These are phyloP conservation scores for Trichosporon coremiiforme DNA, from an alignment of 1,284 basidiomycete genomes.

Conservation along the genomic window DNA sequence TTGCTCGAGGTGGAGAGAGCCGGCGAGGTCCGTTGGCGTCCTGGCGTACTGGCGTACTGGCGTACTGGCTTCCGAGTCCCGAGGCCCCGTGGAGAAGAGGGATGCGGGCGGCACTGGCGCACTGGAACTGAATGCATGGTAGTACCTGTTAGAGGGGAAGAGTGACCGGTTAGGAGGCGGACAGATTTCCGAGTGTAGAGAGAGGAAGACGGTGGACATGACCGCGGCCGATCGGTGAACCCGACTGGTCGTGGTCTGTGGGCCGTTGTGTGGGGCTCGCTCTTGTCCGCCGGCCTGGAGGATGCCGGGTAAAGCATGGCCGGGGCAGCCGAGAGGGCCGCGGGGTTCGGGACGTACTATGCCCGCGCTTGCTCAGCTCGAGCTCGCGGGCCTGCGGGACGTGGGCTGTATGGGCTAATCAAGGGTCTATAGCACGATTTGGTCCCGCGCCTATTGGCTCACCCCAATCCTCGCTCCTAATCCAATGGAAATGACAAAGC, in stretches of 20 bases:
- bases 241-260: not conserved
- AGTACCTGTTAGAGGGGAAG: not conserved
- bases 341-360: conserved; percentile 9
- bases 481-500: conserved; percentile 17
- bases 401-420: too few species aligned
- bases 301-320: not conserved
- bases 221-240: conserved; percentile 17
- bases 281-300: not conserved
- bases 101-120: not conserved
- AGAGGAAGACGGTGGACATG: not conserved
- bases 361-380: not conserved
- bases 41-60: too few species aligned
- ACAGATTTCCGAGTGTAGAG: not conserved
- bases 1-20: not conserved
- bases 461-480: not conserved
- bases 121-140: not conserved
- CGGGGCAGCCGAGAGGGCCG: not conserved
- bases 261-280: not conserved
- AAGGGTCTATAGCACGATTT: not conserved
- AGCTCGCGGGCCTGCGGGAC: too few species aligned
- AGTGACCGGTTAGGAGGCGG: too few species aligned
- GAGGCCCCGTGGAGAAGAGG: conserved; percentile 17
- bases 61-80: too few species aligned
- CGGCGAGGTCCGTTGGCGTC: not conserved
- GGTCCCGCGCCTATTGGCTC: not conserved